These are phyloP conservation scores for Anthoceros angustus DNA, from an alignment of 225 moss, liverwort and hornwort genomes.

Conservation along the genomic window DNA sequence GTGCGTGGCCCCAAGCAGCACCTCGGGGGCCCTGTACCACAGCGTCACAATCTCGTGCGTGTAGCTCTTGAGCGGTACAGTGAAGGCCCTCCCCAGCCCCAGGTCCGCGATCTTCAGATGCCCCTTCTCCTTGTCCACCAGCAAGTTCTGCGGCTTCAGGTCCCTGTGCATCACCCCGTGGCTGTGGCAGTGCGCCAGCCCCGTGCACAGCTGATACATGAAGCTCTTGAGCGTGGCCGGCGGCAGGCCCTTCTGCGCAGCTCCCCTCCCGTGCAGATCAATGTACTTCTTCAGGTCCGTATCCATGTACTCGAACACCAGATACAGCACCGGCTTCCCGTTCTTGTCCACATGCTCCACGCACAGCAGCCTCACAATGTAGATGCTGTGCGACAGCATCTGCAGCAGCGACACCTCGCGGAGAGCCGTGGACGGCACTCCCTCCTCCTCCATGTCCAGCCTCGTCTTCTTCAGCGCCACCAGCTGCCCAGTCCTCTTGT, in stretches of 20 bases:
- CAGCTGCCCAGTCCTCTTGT: conserved; percentile 1
- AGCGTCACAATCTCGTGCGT: conserved; percentile 10
- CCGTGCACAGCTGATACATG: conserved; percentile 5
- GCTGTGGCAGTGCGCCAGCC: conserved; percentile 3
- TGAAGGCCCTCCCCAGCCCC: conserved; percentile 7
- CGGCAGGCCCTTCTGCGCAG: background rate
- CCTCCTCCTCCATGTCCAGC: conserved; percentile 4
- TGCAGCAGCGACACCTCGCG: background rate
- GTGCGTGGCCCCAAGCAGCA: conserved; percentile 9
- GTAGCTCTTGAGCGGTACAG: conserved; percentile 9
- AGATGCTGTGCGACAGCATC: conserved; percentile 4
- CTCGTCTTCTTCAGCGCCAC: conserved; percentile 6
- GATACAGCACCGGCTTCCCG: conserved; percentile 3
- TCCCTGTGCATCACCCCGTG: conserved; percentile 6
- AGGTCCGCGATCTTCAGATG: conserved; percentile 8
- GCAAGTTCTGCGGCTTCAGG: conserved; percentile 9
- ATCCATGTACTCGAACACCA: conserved; percentile 3
- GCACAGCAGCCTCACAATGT: background rate
- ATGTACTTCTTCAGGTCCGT: conserved; percentile 1
- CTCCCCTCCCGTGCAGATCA: background rate
- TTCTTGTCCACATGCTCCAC: conserved; percentile 5
- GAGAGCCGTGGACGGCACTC: background rate
- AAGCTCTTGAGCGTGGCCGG: conserved; percentile 1
- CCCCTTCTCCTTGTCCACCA: conserved; percentile 9
- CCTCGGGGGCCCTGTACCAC: conserved; percentile 9